phyloP scores from a whole-genome alignment of 1,139 yeast genomes.

The Waltiozyma sp. region DNA sequence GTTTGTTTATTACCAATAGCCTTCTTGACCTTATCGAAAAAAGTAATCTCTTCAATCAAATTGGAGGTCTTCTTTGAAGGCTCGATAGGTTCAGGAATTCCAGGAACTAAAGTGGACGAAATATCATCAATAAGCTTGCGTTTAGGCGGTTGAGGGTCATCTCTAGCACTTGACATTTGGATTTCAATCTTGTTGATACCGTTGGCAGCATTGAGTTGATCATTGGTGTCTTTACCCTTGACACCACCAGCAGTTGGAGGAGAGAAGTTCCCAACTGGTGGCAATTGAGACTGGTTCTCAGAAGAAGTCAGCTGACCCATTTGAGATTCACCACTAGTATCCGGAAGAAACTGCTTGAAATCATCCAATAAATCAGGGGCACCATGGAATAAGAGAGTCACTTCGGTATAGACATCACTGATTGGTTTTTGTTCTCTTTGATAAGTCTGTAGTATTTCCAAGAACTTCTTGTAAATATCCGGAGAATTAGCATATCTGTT shows the following conservation, averaged over 20 bases:
- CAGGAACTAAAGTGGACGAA: conserved; percentile 70
- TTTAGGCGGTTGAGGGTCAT: conserved; percentile 12
- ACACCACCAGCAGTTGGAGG: conserved; percentile 42
- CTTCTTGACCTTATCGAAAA: conserved; percentile 88
- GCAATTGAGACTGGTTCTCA: conserved; percentile 40
- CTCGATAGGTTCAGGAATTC: conserved; percentile 77
- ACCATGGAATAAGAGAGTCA: conserved; percentile 75
- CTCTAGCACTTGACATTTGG: not conserved
- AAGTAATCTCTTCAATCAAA: conserved; percentile 72
- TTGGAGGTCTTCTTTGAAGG: conserved; percentile 49
- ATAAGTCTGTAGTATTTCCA: conserved; percentile 91
- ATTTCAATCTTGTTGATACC: not conserved
- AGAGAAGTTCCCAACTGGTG: conserved; percentile 94
- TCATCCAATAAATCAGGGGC: conserved; percentile 94
- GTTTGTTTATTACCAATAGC: conserved; percentile 82
- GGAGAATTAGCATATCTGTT: conserved; percentile 92
- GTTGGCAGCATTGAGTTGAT: conserved; percentile 1
- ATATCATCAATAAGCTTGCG: conserved; percentile 25
- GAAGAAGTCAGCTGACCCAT: conserved; percentile 8
- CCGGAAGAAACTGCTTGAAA: conserved; percentile 91
- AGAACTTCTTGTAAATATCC: conserved; percentile 85
- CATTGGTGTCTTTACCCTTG: conserved; percentile 8
- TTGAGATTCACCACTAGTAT: conserved; percentile 38
- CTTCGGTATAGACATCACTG: conserved; percentile 89
- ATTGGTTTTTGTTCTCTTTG: conserved; percentile 95